Evolutionary conservation across 2,329 filamentous ascomycete genomes (phyloP).

Genomic region (Fusarium equiseti): DNA sequence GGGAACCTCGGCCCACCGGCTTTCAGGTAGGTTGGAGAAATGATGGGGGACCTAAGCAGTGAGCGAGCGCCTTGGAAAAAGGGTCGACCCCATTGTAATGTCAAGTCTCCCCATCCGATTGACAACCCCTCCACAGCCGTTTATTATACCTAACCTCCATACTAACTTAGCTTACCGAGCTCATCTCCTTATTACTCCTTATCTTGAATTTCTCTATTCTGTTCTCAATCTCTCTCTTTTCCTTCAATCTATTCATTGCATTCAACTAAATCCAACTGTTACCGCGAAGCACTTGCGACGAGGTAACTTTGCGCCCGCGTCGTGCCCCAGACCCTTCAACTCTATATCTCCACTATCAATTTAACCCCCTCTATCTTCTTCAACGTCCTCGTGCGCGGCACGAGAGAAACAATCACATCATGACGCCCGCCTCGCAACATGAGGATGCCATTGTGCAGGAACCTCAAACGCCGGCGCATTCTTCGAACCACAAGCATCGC

Average conservation of each 20-base stretch:
- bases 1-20: slow-evolving; percentile 47
- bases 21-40: slow-evolving; percentile 9
- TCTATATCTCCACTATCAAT: slow-evolving; percentile 29
- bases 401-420: slow-evolving; percentile 15
- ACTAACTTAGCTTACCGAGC: not conserved
- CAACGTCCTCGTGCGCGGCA: slow-evolving; percentile 15
- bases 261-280: not conserved
- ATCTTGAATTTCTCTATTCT: not conserved
- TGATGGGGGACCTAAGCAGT: not conserved
- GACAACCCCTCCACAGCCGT: slow-evolving; percentile 39
- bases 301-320: slow-evolving; percentile 4
- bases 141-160: slow-evolving; percentile 7
- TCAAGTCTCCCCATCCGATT: slow-evolving; percentile 39
- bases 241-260: not conserved
- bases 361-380: slow-evolving; percentile 16
- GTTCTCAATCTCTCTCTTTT: not conserved
- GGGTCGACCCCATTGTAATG: slow-evolving; percentile 30
- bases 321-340: slow-evolving; percentile 28
- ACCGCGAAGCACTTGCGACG: not conserved
- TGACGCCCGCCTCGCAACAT: slow-evolving; percentile 45
- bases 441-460: slow-evolving; percentile 40
- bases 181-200: slow-evolving; percentile 13
- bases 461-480: slow-evolving; percentile 20
- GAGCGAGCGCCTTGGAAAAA: slow-evolving; percentile 42
- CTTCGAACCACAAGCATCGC: slow-evolving; percentile 38